phyloP scores from a whole-genome alignment of 1,284 basidiomycete species.

The Trichosporon coremiiforme region DNA sequence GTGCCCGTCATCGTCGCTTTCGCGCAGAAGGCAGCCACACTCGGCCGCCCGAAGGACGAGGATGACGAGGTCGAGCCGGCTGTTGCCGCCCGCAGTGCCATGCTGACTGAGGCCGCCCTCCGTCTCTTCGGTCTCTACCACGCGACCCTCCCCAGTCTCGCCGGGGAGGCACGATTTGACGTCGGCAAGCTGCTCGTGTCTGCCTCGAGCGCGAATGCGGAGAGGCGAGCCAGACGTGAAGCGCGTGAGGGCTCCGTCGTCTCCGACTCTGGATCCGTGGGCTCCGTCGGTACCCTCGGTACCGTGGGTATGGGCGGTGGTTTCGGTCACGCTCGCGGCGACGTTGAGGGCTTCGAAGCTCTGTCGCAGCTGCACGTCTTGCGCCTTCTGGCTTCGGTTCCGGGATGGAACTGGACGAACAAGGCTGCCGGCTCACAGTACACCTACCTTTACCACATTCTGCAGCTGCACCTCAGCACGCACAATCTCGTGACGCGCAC shows the following conservation, averaged over 20 bases:
- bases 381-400: slow-evolving; percentile 68
- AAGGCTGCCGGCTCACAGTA: slow-evolving; percentile 63
- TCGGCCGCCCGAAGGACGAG: slow-evolving; percentile 49
- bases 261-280: slow-evolving; percentile 50
- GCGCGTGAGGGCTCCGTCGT: slow-evolving; percentile 52
- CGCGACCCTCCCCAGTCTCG: slow-evolving; percentile 68
- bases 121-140: slow-evolving; percentile 83
- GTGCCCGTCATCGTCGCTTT: slow-evolving; percentile 79
- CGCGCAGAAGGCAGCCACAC: slow-evolving; percentile 61
- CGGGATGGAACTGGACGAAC: slow-evolving; percentile 74
- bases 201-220: slow-evolving; percentile 56
- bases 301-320: slow-evolving; percentile 57
- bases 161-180: slow-evolving; percentile 80
- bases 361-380: slow-evolving; percentile 77
- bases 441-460: slow-evolving; percentile 65
- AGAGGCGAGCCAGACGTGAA: slow-evolving; percentile 48
- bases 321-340: slow-evolving; percentile 55
- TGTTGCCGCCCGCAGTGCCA: slow-evolving; percentile 55
- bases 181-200: slow-evolving; percentile 74
- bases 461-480: slow-evolving; percentile 65
- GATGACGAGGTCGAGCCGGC: slow-evolving; percentile 51
- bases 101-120: slow-evolving; percentile 76
- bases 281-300: slow-evolving; percentile 51
- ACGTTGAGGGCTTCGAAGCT: slow-evolving; percentile 62
- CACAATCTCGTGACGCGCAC: slow-evolving; percentile 62